A percentile compares a stretch with the other conserved stretches of the same genome.
These are phyloP conservation scores for Penicillium sp. DNA, from an alignment of 2,329 filamentous ascomycete genomes.

Conservation along the genomic window DNA sequence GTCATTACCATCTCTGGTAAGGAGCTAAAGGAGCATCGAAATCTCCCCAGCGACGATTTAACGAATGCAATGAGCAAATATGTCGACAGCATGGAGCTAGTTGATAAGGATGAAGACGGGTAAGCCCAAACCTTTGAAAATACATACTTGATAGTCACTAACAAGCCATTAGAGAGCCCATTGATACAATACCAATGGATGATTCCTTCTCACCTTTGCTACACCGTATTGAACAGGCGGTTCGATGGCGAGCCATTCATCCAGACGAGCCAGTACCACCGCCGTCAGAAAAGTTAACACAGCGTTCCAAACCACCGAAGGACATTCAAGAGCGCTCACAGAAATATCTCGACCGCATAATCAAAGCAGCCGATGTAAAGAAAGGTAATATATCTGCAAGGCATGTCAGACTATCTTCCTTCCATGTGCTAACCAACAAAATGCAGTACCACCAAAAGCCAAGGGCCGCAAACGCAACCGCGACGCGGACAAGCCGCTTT, in stretches of 20 bases:
- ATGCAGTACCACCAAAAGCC: slow-evolving; percentile 68
- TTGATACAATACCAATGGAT: slow-evolving; percentile 72
- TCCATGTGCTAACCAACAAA: slow-evolving; percentile 20
- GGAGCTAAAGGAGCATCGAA: slow-evolving; percentile 72
- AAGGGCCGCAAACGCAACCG: slow-evolving; percentile 67
- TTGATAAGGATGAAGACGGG: slow-evolving; percentile 71
- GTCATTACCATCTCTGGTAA: slow-evolving; percentile 85
- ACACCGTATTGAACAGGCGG: slow-evolving; percentile 83
- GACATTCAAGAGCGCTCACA: slow-evolving; percentile 60
- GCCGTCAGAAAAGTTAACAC: slow-evolving; percentile 61
- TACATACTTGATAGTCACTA: background rate
- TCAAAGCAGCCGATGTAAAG: slow-evolving; percentile 72
- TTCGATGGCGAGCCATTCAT: slow-evolving; percentile 76
- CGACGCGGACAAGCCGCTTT: slow-evolving; percentile 75
- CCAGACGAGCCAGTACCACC: slow-evolving; percentile 62
- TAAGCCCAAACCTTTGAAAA: slow-evolving; percentile 33
- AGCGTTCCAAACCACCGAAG: slow-evolving; percentile 68
- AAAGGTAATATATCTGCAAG: slow-evolving; percentile 54
- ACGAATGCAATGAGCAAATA: slow-evolving; percentile 82
- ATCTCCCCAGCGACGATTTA: slow-evolving; percentile 72
- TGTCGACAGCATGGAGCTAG: slow-evolving; percentile 86
- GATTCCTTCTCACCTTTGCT: slow-evolving; percentile 80
- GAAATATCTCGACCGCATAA: slow-evolving; percentile 59
- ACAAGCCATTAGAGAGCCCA: slow-evolving; percentile 38
- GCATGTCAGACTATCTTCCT: background rate